A percentile compares a stretch with the other conserved stretches of the same genome.
Evolutionary conservation across 768 basidiomycete species (phyloP).

Genomic region (Agrocybe chaxingu): DNA sequence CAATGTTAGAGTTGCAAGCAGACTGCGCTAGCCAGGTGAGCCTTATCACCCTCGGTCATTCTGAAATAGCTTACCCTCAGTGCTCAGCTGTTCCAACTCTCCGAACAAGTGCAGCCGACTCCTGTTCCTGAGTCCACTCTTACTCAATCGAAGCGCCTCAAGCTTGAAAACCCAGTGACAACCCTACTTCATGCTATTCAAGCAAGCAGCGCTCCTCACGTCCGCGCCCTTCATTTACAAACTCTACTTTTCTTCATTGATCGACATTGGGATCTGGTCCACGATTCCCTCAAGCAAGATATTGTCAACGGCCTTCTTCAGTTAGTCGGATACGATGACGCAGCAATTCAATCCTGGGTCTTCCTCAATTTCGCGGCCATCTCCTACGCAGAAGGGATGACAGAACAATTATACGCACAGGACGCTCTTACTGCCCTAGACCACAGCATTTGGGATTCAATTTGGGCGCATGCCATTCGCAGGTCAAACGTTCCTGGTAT

Average conservation of each 20-base stretch:
- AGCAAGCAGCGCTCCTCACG: conserved; percentile 23
- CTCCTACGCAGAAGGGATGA: conserved; percentile 44
- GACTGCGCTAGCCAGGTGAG: conserved; percentile 70
- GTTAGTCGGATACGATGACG: conserved; percentile 63
- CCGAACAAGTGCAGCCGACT: conserved; percentile 48
- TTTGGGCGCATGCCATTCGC: conserved; percentile 83
- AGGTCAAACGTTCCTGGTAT: conserved; percentile 64
- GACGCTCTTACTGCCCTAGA: conserved; percentile 14
- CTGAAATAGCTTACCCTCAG: conserved; percentile 1
- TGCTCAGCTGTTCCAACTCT: conserved; percentile 58
- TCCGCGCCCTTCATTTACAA: conserved; percentile 59
- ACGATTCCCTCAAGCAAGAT: conserved; percentile 52
- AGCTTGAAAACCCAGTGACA: conserved; percentile 57
- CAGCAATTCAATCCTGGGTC: conserved; percentile 75
- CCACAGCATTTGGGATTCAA: conserved; percentile 62
- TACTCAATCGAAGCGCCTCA: conserved; percentile 46
- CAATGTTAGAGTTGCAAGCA: conserved; percentile 73
- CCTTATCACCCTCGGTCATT: not conserved
- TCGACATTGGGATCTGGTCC: conserved; percentile 67
- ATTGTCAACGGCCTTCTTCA: conserved; percentile 55
- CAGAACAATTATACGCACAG: conserved; percentile 1
- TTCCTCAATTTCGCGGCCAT: conserved; percentile 79
- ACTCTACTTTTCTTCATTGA: conserved; percentile 82
- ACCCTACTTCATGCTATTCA: conserved; percentile 51
- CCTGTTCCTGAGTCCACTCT: conserved; percentile 19